Base-by-base conservation (phyloP, 352 stramenopile species). In the Pythium coloratum region DNA sequence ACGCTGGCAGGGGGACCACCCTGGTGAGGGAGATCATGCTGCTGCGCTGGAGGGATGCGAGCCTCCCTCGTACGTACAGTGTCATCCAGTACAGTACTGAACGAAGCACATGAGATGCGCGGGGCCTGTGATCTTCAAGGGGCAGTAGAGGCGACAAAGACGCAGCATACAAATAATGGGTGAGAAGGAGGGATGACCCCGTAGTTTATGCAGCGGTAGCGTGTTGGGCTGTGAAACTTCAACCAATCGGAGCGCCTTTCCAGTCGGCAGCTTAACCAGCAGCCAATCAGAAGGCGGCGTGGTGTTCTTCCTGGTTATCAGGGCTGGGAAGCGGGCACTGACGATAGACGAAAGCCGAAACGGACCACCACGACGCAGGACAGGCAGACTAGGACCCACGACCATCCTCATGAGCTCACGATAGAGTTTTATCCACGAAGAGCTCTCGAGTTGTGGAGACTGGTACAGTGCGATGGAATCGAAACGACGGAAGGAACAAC, bases 281-380 rank as follows among this genome's bases (percentile, higher is more conserved):
- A 64, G 63, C 63, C 63, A 69, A 69, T 69, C 4, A 47, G 55
- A 20, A 33, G 8, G 55, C 47, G 46, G 13, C 9, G n/a, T 60
- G 32, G 51, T 57, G 28, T 42, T 57, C 51, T 42, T 7, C 28
- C 4, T 28, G 26, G 59, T 67, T 61, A 60, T 67, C 50, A 66
- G 49, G 50, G n/a, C 38, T 61, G 61, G 26, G 61, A 61, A 60
- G 55, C 28, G 28, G 28, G 40, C 20, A 16, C 7, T 34, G 38
- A 18, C 57, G 46, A 63, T 36, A 14, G 30, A 24, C 16, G 20
- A 66, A 49, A 61, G 42, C 38, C 50, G 51, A 67, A 53, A 30
- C 46, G 46, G 46, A 53, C 46, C 46, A 49, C 40, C 40, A 49
- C 40, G 18, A 49, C 6, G 40, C 6, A 40, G 34, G 9, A 6